Conservation (phyloP, 2,329 filamentous ascomycete genomes). For the Fusarium sp. region DNA sequence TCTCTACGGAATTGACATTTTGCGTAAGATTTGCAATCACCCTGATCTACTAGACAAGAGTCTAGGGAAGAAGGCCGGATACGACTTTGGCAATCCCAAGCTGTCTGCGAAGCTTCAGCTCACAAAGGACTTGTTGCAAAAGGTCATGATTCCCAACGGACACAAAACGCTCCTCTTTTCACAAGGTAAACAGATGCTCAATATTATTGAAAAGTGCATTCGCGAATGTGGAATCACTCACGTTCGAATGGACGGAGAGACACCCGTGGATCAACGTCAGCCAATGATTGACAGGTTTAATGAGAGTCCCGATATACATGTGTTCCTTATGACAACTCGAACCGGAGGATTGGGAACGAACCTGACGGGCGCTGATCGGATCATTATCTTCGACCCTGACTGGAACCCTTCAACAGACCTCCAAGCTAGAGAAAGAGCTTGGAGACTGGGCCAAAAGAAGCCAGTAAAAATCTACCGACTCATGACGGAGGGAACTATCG, state of each 20-base stretch:
- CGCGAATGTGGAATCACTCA: conserved; percentile 80
- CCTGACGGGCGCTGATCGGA: conserved; percentile 92
- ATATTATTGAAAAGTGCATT: conserved; percentile 91
- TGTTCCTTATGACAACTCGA: conserved; percentile 95
- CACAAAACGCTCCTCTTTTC: conserved; percentile 96
- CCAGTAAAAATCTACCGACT: conserved; percentile 96
- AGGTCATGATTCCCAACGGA: conserved; percentile 87
- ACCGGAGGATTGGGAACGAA: conserved; percentile 96
- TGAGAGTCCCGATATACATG: conserved; percentile 80
- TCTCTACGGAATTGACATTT: conserved; percentile 89
- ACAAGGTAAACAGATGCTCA: conserved; percentile 94
- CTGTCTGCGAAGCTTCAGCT: conserved; percentile 98
- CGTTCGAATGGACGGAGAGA: conserved; percentile 93
- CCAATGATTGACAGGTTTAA: conserved; percentile 95
- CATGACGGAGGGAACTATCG: conserved; percentile 98
- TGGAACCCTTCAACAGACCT: conserved; percentile 99
- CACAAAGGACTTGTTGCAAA: conserved; percentile 84
- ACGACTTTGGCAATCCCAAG: conserved; percentile 82
- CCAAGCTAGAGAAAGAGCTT: conserved; percentile 94
- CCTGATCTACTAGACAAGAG: conserved; percentile 84
- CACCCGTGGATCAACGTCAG: conserved; percentile 90
- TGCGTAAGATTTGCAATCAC: conserved; percentile 98
- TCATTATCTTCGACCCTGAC: conserved; percentile 98
- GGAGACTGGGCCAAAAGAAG: conserved; percentile 94
- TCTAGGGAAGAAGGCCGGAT: conserved; percentile 70